phyloP scores from a whole-genome alignment of 2,329 filamentous ascomycete species.

The Aspergillus pseudonomiae region DNA sequence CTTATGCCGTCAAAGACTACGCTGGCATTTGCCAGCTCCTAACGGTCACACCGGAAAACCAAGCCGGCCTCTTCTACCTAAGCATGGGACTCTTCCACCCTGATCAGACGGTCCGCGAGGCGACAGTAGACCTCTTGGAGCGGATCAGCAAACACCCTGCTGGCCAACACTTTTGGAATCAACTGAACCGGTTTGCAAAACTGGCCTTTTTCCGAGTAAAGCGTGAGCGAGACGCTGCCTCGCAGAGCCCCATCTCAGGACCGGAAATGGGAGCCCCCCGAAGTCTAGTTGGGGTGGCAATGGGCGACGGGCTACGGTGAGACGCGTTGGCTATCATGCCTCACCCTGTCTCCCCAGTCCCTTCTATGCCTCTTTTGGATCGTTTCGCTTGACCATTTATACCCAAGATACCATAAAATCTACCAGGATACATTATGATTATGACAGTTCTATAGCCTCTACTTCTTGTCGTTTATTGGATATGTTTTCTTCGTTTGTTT shows the following conservation, averaged over 20 bases:
- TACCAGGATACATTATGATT: neutral
- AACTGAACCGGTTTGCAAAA: constrained; percentile 84
- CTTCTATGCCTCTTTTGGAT: neutral
- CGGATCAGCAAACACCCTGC: constrained; percentile 84
- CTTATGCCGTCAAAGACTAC: constrained; percentile 75
- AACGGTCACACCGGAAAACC: constrained; percentile 79
- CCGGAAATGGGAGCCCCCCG: constrained; percentile 32
- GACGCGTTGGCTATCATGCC: constrained; percentile 17
- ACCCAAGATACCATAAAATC: constrained; percentile 1
- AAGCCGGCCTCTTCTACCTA: constrained; percentile 87
- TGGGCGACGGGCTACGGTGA: constrained; percentile 32
- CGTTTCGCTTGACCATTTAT: neutral
- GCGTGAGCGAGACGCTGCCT: constrained; percentile 56
- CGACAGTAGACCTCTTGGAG: constrained; percentile 78
- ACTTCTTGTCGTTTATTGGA: constrained; percentile 10
- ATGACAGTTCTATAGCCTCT: neutral
- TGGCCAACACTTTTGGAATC: constrained; percentile 89
- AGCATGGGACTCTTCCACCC: constrained; percentile 91
- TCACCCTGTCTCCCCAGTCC: neutral
- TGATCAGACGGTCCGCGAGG: constrained; percentile 74
- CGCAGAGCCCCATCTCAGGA: constrained; percentile 28
- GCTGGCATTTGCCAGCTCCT: constrained; percentile 84
- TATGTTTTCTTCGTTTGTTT: constrained; percentile 11
- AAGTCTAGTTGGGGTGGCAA: constrained; percentile 41
- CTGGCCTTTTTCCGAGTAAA: constrained; percentile 80